Base-by-base conservation (phyloP, 192 early-diverging fungal genomes). In the Coemansia sp. region DNA sequence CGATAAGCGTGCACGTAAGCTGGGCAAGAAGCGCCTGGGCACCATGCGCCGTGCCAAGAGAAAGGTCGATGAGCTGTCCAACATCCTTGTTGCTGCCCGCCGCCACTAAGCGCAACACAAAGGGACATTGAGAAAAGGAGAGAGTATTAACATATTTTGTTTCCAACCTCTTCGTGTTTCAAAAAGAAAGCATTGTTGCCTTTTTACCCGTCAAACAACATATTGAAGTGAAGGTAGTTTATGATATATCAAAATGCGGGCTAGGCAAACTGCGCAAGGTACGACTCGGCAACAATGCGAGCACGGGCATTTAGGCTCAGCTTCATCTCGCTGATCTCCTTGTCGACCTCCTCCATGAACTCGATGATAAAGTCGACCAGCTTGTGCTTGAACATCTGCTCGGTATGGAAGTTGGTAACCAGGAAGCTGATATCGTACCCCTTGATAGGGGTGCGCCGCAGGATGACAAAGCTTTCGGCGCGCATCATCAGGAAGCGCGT, bases 281-380 rank as follows among this genome's bases (percentile, higher is more conserved):
- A 90, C 34, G 90, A 84, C 67, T 96, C 92, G 17, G 94, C 91
- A 11, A 95, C 94, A 47, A 90, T 91, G 78, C 94, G 88, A 1
- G 91, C 94, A 50, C 95, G 83, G 29, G 92, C 86, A 70, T 97
- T 97, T 57, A 98, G 80, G 69, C 89, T 92, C 65, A 98, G 84
- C 81, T 96, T 95, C 93, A 97, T 97, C 73, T 97, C 95, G 68
- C 91, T 94, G 66, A 98, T 98, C 71, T 98, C 96, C 84, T 94
- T 96, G 80, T 98, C 96, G 19, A 98, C 96, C 62, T 95, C 96
- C 72, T 98, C 96, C 96, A 98, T 98, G 69, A 98, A 98, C 82
- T 96, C 91, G 55, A 98, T 89, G 67, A 97, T 94, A 76, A 98
- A 98, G 81, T 98, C 96, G 11, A 98, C 96, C 66, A 98, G 81